These are phyloP conservation scores for Teunomyces barrocoloradensis DNA, from an alignment of 805 yeast species.

Conservation along the genomic window DNA sequence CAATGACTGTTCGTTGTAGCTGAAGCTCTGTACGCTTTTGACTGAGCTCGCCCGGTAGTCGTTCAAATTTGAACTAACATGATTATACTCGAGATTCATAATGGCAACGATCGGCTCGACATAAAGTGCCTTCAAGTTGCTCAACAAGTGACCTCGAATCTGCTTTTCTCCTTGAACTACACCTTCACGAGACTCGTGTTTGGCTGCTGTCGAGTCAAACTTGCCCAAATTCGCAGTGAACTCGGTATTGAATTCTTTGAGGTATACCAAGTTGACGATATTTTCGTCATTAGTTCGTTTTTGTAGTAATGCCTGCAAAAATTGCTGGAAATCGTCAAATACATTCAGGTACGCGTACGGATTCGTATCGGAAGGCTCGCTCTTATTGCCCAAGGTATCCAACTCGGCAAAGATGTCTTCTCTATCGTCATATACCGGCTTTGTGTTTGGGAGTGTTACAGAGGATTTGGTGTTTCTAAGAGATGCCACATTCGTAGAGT, in stretches of 20 bases:
- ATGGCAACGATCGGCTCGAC: slow-evolving; percentile 40
- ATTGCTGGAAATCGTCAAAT: slow-evolving; percentile 22
- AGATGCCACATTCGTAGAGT: too few relatives aligned
- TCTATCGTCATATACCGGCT: slow-evolving; percentile 1
- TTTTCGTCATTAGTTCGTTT: slow-evolving; percentile 8
- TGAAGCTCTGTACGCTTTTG: slow-evolving; percentile 19
- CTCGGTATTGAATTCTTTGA: slow-evolving; percentile 16
- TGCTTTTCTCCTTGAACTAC: slow-evolving; percentile 26
- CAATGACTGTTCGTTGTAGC: slow-evolving; percentile 3
- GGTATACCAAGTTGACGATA: slow-evolving; percentile 11
- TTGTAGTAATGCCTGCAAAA: slow-evolving; percentile 11
- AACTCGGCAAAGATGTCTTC: slow-evolving; percentile 11
- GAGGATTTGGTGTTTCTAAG: not conserved
- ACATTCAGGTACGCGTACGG: slow-evolving; percentile 21
- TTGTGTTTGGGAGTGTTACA: not conserved
- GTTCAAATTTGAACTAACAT: slow-evolving; percentile 29
- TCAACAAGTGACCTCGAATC: slow-evolving; percentile 33
- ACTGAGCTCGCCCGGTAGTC: slow-evolving; percentile 23
- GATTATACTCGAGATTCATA: slow-evolving; percentile 26
- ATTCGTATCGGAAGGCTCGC: slow-evolving; percentile 11
- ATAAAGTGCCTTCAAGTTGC: slow-evolving; percentile 33
- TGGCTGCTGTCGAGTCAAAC: slow-evolving; percentile 13
- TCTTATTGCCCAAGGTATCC: slow-evolving; percentile 12
- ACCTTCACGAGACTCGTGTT: slow-evolving; percentile 16
- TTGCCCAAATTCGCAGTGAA: slow-evolving; percentile 17